phyloP scores from a whole-genome alignment of 805 yeast genomes.

The Candida piceae region DNA sequence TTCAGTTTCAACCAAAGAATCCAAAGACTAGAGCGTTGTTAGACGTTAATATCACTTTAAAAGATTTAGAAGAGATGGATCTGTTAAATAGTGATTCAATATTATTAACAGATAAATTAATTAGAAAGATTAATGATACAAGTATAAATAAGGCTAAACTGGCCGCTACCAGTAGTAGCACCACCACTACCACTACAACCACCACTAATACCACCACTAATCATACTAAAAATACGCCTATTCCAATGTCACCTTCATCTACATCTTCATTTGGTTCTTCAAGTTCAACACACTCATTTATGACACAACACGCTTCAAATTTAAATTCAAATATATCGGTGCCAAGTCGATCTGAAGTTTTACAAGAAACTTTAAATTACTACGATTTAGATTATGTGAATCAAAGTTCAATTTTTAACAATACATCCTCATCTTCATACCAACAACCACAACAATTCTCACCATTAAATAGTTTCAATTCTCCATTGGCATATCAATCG shows the following conservation, averaged over 20 bases:
- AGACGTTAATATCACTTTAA: slow-evolving; percentile 41
- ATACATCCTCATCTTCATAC: slow-evolving; percentile 9
- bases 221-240: not conserved
- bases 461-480: not conserved
- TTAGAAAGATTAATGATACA: slow-evolving; percentile 7
- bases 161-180: not conserved
- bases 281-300: too few relatives aligned
- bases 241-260: not conserved
- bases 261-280: too few relatives aligned
- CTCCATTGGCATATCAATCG: slow-evolving; percentile 6
- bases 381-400: slow-evolving; percentile 27
- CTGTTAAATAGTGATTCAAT: slow-evolving; percentile 11
- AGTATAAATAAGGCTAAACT: slow-evolving; percentile 1
- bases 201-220: not conserved
- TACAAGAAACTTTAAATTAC: slow-evolving; percentile 17
- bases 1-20: slow-evolving; percentile 46
- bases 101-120: slow-evolving; percentile 13
- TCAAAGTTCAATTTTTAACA: too few relatives aligned
- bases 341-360: slow-evolving; percentile 1
- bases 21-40: slow-evolving; percentile 36
- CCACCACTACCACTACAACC: not conserved
- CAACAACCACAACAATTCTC: slow-evolving; percentile 11
- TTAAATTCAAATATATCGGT: not conserved
- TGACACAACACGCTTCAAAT: too few relatives aligned
- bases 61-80: slow-evolving; percentile 31